Evolutionary conservation across 2,329 filamentous ascomycete species (phyloP).

Genomic region (Cordyceps javanica): DNA sequence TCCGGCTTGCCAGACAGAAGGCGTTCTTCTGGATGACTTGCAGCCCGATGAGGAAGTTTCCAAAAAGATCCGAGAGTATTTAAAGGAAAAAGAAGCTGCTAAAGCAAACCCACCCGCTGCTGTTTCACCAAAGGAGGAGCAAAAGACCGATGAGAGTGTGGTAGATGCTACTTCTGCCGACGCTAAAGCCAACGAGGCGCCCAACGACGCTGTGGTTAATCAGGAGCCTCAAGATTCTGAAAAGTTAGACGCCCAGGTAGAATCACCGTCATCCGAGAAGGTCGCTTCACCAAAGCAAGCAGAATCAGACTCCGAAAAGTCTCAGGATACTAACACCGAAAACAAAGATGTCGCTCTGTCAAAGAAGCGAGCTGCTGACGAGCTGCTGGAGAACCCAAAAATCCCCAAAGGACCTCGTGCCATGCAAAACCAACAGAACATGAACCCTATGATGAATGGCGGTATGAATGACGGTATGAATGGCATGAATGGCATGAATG

Average conservation of each 20-base stretch:
- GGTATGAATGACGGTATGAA: constrained; percentile 26
- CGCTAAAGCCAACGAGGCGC: background rate
- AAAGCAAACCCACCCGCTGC: constrained; percentile 34
- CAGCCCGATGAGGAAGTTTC: constrained; percentile 73
- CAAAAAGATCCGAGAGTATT: constrained; percentile 70
- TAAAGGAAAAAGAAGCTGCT: constrained; percentile 50
- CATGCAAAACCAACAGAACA: constrained; percentile 52
- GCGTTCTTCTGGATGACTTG: constrained; percentile 88
- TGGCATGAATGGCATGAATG: constrained; percentile 24
- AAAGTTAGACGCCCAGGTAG: background rate
- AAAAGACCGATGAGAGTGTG: constrained; percentile 32
- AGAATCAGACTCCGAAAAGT: constrained; percentile 33
- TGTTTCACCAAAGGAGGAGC: constrained; percentile 25
- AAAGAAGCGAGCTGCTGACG: constrained; percentile 81
- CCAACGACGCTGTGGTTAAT: background rate
- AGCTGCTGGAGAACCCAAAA: constrained; percentile 57
- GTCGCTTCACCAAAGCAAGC: constrained; percentile 17
- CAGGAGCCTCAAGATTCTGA: background rate
- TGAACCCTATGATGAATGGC: constrained; percentile 39
- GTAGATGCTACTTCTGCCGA: constrained; percentile 28
- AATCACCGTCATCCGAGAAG: constrained; percentile 24
- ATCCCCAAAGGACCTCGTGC: constrained; percentile 60
- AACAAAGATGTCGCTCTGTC: constrained; percentile 33
- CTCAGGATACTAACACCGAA: constrained; percentile 23
- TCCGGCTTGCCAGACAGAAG: constrained; percentile 83